These are phyloP conservation scores for Nemania sp. DNA, from an alignment of 2,329 filamentous ascomycete species.

Conservation along the genomic window DNA sequence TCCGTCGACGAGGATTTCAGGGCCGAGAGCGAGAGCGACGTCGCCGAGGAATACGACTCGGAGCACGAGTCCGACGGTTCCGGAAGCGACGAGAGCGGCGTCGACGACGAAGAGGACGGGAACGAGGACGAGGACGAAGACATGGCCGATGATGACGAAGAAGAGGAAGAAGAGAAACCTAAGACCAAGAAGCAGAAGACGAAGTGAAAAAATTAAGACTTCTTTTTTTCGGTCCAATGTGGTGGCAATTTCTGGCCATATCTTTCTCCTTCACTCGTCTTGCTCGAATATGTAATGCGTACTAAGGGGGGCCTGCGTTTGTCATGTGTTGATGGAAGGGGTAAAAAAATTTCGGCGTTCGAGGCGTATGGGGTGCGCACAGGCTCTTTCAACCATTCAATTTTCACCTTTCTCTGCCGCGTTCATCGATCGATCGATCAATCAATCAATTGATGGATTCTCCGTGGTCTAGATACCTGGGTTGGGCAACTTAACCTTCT, in stretches of 20 bases:
- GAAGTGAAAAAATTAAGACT: constrained; percentile 17
- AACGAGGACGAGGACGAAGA: constrained; percentile 51
- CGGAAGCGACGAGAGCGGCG: constrained; percentile 68
- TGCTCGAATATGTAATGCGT: too few species aligned
- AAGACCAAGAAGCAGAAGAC: constrained; percentile 39
- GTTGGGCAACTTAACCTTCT: too few species aligned
- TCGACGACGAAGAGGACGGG: constrained; percentile 50
- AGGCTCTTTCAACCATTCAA: too few species aligned
- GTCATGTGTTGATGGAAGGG: too few species aligned
- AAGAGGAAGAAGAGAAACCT: constrained; percentile 47
- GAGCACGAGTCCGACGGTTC: constrained; percentile 84
- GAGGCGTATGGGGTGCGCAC: too few species aligned
- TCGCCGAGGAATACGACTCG: constrained; percentile 94
- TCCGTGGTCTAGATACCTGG: too few species aligned
- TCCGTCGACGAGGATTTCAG: constrained; percentile 95
- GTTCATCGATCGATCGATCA: too few species aligned
- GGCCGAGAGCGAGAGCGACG: constrained; percentile 89
- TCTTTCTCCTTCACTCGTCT: background rate
- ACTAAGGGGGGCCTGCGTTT: too few species aligned
- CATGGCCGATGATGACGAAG: constrained; percentile 42
- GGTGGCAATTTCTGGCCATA: background rate
- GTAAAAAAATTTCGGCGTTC: too few species aligned
- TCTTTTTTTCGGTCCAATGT: too few species aligned
- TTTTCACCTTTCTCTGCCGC: too few species aligned
- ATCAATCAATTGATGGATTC: too few species aligned